These are phyloP conservation scores for Xylaria curta DNA, from an alignment of 495 filamentous ascomycete species.

Conservation along the genomic window DNA sequence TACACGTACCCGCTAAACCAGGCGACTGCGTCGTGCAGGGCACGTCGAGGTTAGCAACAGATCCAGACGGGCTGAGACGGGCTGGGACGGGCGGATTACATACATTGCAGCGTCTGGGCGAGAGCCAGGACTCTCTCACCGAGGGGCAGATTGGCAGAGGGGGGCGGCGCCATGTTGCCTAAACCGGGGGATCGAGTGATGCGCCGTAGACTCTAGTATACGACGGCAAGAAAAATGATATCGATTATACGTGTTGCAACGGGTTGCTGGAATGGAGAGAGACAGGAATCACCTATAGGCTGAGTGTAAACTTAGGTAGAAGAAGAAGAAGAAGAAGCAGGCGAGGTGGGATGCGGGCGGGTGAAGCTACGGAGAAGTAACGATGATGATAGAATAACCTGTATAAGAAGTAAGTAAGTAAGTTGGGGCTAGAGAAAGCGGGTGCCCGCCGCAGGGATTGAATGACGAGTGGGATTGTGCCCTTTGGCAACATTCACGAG, in stretches of 20 bases:
- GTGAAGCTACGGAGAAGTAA: slow-evolving; percentile 17
- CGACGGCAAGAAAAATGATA: background rate
- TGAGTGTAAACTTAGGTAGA: background rate
- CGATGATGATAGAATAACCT: slow-evolving; percentile 22
- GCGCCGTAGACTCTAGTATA: slow-evolving; percentile 17
- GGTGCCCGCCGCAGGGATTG: slow-evolving; percentile 10
- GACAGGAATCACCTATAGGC: slow-evolving; percentile 7
- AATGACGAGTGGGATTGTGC: slow-evolving; percentile 24
- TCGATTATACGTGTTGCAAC: background rate
- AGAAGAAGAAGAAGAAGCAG: background rate
- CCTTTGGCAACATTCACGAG: background rate
- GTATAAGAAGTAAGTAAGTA: too few species aligned
- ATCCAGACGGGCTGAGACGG: background rate
- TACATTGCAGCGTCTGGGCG: slow-evolving; percentile 88
- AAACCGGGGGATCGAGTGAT: background rate
- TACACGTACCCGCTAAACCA: slow-evolving; percentile 90
- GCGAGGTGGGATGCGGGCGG: background rate
- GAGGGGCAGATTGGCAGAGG: slow-evolving; percentile 71
- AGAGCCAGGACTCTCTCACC: slow-evolving; percentile 74
- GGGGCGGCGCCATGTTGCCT: slow-evolving; percentile 78
- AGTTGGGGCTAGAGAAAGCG: slow-evolving; percentile 15
- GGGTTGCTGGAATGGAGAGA: background rate
- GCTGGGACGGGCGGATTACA: slow-evolving; percentile 45
- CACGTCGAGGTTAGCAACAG: slow-evolving; percentile 27
- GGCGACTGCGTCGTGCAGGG: slow-evolving; percentile 46